Percentiles rank a stretch among this genome's conserved stretches.
Conservation (phyloP, 257 asterid species). For the Forsythia suspensa region DNA sequence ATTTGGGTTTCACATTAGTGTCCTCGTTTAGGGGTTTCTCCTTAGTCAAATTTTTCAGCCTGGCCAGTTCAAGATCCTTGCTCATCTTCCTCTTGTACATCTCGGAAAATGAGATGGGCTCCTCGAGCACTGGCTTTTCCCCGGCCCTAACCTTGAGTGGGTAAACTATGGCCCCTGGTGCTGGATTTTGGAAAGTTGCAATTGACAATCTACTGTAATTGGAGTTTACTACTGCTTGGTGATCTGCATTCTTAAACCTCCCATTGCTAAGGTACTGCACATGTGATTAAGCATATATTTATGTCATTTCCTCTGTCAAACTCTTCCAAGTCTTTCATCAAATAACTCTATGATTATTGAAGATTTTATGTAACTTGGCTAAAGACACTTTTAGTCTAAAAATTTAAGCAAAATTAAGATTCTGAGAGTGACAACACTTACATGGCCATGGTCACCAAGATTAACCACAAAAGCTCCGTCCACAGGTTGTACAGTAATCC, state of each 20-base stretch:
- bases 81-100: constrained; percentile 89
- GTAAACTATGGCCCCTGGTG: constrained; percentile 67
- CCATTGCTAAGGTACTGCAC: constrained; percentile 82
- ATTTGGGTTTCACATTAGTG: constrained; percentile 19
- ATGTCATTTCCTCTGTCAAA: neutral
- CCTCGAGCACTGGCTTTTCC: constrained; percentile 50
- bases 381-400: no score
- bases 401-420: neutral
- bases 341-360: no score
- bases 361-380: no score
- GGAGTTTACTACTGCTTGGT: constrained; percentile 88
- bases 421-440: constrained; percentile 27
- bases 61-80: constrained; percentile 67
- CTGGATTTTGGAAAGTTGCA: constrained; percentile 87
- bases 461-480: constrained; percentile 88
- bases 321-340: no score
- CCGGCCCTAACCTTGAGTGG: constrained; percentile 61
- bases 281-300: neutral
- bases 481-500: constrained; percentile 93
- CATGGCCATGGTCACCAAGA: constrained; percentile 88
- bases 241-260: constrained; percentile 93
- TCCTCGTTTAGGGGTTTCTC: constrained; percentile 28
- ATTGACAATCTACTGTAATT: constrained; percentile 65
- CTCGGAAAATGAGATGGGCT: constrained; percentile 59
- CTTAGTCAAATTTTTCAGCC: constrained; percentile 59